phyloP scores from a whole-genome alignment of 495 filamentous ascomycete species.

The Immersiella caudata region DNA sequence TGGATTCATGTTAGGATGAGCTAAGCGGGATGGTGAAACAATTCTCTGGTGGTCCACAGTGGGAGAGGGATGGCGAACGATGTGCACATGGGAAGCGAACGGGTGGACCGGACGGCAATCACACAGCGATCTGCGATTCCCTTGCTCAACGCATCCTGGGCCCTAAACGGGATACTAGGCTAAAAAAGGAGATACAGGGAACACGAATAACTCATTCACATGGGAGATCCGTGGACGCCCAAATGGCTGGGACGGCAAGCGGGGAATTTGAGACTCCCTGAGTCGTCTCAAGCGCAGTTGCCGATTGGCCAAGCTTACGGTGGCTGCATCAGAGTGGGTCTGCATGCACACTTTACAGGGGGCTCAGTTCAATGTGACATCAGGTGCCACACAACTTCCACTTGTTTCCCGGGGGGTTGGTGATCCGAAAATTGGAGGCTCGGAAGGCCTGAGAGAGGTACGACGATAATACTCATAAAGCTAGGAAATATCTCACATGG shows the following conservation, averaged over 20 bases:
- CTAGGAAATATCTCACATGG: background rate
- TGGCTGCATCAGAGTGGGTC: background rate
- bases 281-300: background rate
- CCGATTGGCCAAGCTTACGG: background rate
- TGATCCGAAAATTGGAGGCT: background rate
- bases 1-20: background rate
- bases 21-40: conserved; percentile 1
- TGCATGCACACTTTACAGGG: conserved; percentile 1
- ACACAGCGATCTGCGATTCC: too few species aligned
- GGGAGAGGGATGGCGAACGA: conserved; percentile 1
- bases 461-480: background rate
- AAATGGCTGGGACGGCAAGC: background rate
- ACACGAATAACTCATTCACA: background rate
- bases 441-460: conserved; percentile 1
- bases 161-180: conserved; percentile 1
- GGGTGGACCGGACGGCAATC: too few species aligned
- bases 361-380: background rate
- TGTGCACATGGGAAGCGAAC: background rate
- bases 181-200: background rate
- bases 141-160: conserved; percentile 1
- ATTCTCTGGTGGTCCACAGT: background rate
- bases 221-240: background rate
- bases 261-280: background rate
- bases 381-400: background rate
- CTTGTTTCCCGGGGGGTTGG: background rate